A percentile compares a stretch with the other conserved stretches of the same genome.
Conservation (phyloP, 768 basidiomycete species). For the Boletus rufocinnamomeus region DNA sequence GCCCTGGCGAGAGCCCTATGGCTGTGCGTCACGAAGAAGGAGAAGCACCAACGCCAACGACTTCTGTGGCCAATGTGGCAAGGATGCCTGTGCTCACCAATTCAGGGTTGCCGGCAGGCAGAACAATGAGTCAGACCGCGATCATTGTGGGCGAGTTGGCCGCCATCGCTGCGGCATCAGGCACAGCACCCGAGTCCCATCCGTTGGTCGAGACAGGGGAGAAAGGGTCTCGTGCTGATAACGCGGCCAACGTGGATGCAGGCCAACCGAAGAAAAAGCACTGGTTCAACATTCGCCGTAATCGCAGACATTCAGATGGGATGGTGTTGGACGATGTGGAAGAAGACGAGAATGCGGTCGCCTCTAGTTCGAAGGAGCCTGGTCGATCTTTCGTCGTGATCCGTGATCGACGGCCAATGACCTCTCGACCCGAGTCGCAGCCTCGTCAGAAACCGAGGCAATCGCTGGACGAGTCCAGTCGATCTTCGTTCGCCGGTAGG, state of each 20-base stretch:
- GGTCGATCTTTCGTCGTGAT: slow-evolving; percentile 70
- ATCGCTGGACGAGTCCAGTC: slow-evolving; percentile 34
- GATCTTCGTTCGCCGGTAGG: slow-evolving; percentile 30
- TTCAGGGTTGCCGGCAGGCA: slow-evolving; percentile 53
- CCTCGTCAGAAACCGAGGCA: slow-evolving; percentile 27
- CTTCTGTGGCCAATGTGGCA: slow-evolving; percentile 50
- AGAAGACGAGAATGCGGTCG: slow-evolving; percentile 27
- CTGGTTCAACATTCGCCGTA: slow-evolving; percentile 68
- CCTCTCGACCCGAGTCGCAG: slow-evolving; percentile 28
- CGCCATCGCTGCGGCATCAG: slow-evolving; percentile 25
- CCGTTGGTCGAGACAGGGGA: slow-evolving; percentile 23
- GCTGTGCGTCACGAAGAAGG: slow-evolving; percentile 37
- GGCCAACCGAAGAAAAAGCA: slow-evolving; percentile 60
- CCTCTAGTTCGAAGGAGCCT: slow-evolving; percentile 38
- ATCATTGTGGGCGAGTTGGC: slow-evolving; percentile 68
- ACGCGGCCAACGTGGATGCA: slow-evolving; percentile 40
- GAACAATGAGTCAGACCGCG: slow-evolving; percentile 82
- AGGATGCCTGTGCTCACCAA: slow-evolving; percentile 39
- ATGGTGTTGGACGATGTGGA: slow-evolving; percentile 36
- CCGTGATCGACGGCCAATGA: slow-evolving; percentile 52
- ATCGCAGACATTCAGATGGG: slow-evolving; percentile 61
- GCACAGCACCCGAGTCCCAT: slow-evolving; percentile 21
- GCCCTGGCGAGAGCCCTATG: slow-evolving; percentile 24
- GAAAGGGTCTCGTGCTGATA: slow-evolving; percentile 21
- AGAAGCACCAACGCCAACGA: slow-evolving; percentile 50